Conservation (phyloP, 2,329 filamentous ascomycete genomes). For the Microsporum audouinii region DNA sequence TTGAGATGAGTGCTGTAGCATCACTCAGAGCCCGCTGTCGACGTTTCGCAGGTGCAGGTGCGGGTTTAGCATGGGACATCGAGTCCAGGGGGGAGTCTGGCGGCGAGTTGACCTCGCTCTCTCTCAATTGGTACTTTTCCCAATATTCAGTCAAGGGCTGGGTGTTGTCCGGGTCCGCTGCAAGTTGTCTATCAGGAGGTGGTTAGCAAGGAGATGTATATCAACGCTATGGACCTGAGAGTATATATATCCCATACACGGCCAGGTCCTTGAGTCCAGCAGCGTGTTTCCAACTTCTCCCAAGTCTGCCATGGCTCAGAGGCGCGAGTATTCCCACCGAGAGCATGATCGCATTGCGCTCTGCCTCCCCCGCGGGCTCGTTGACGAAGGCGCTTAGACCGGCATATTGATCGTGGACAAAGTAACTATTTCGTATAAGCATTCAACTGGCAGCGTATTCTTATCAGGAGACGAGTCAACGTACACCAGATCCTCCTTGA, state of each 20-base stretch:
- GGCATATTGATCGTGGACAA: constrained; percentile 72
- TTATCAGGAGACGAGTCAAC: neutral
- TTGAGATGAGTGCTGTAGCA: constrained; percentile 31
- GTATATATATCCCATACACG: constrained; percentile 37
- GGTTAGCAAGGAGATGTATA: neutral
- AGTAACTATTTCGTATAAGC: constrained; percentile 55
- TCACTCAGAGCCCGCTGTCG: constrained; percentile 33
- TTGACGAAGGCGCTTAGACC: constrained; percentile 90
- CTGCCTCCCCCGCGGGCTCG: constrained; percentile 61
- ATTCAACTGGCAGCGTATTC: neutral
- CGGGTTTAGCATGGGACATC: constrained; percentile 39
- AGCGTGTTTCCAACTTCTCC: constrained; percentile 81
- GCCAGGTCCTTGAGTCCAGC: constrained; percentile 63
- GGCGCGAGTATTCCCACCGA: constrained; percentile 83
- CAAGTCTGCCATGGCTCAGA: constrained; percentile 70
- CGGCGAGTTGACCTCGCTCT: constrained; percentile 25
- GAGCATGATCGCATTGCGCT: constrained; percentile 83
- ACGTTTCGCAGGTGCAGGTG: constrained; percentile 32
- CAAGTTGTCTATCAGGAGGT: constrained; percentile 39
- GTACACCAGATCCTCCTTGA: constrained; percentile 66
- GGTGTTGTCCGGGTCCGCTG: constrained; percentile 52
- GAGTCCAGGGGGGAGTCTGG: constrained; percentile 44
- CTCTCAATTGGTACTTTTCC: constrained; percentile 39
- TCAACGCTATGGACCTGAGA: neutral
- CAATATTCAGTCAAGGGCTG: constrained; percentile 67